A percentile compares a stretch with the other conserved stretches of the same genome.
These are phyloP conservation scores for Clavaria fumosa DNA, from an alignment of 768 basidiomycete species.

Conservation along the genomic window DNA sequence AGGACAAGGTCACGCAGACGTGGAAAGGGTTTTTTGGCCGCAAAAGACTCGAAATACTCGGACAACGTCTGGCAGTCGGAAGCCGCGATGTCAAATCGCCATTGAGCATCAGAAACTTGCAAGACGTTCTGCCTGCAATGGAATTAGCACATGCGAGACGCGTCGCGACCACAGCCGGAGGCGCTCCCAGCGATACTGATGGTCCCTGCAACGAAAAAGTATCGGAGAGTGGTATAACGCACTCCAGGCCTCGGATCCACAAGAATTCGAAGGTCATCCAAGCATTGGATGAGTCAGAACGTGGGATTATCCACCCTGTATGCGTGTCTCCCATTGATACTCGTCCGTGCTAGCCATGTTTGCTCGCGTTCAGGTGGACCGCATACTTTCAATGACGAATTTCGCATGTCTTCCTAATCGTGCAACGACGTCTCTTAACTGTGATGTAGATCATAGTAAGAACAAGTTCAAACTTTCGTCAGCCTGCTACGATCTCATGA, in stretches of 20 bases:
- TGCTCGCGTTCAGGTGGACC: too few species aligned
- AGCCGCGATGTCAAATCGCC: constrained; percentile 2
- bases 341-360: too few species aligned
- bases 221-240: neutral
- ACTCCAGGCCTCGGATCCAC: neutral
- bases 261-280: constrained; percentile 1
- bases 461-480: too few species aligned
- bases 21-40: constrained; percentile 49
- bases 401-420: too few species aligned
- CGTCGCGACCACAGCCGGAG: neutral
- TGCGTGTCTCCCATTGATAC: too few species aligned
- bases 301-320: too few species aligned
- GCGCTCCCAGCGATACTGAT: neutral
- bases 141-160: constrained; percentile 13
- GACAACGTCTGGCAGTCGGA: constrained; percentile 22
- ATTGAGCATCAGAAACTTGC: constrained; percentile 7
- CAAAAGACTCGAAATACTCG: constrained; percentile 38
- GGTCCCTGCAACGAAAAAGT: neutral
- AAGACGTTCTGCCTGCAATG: constrained; percentile 9
- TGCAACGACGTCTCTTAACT: too few species aligned
- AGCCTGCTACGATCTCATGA: too few species aligned
- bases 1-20: constrained; percentile 35
- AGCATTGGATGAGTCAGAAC: constrained; percentile 26
- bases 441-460: too few species aligned
- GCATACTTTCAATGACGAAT: too few species aligned